A percentile compares a stretch with the other conserved stretches of the same genome.
phyloP scores from a whole-genome alignment of 2,329 filamentous ascomycete genomes.

The Claviceps sp. region DNA sequence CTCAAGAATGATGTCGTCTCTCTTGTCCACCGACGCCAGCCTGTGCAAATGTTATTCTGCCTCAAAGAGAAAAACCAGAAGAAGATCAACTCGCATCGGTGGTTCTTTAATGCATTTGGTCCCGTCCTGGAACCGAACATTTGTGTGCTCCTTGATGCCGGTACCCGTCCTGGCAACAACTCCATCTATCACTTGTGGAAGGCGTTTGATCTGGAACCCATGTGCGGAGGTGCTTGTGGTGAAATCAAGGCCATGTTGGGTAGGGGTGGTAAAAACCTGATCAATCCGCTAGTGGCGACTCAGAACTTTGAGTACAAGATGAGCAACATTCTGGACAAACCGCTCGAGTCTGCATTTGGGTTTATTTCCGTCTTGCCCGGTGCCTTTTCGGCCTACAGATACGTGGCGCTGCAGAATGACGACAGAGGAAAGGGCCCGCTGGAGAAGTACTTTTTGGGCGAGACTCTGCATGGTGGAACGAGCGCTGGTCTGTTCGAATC shows the following conservation, averaged over 20 bases:
- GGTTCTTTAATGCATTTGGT: slow-evolving; percentile 98
- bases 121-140: slow-evolving; percentile 88
- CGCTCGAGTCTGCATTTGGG: slow-evolving; percentile 89
- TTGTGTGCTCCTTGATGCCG: slow-evolving; percentile 89
- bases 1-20: slow-evolving; percentile 83
- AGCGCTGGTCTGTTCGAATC: slow-evolving; percentile 94
- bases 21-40: slow-evolving; percentile 72
- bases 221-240: slow-evolving; percentile 93
- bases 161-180: slow-evolving; percentile 83
- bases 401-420: slow-evolving; percentile 88
- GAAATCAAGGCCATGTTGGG: slow-evolving; percentile 98
- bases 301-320: slow-evolving; percentile 99
- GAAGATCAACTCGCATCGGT: slow-evolving; percentile 98
- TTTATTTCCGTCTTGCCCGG: slow-evolving; percentile 95
- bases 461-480: slow-evolving; percentile 84
- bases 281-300: slow-evolving; percentile 88
- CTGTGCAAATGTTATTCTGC: slow-evolving; percentile 94
- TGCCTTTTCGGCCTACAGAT: slow-evolving; percentile 97
- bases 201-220: slow-evolving; percentile 92
- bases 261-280: slow-evolving; percentile 66
- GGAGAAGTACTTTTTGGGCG: slow-evolving; percentile 93
- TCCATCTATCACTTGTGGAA: slow-evolving; percentile 99
- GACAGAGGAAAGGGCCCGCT: slow-evolving; percentile 85
- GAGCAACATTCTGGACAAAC: slow-evolving; percentile 98
- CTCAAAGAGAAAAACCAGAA: slow-evolving; percentile 99